Evolutionary conservation across 257 asterid species (phyloP).

Genomic region (Oldenlandia corymbosa): DNA sequence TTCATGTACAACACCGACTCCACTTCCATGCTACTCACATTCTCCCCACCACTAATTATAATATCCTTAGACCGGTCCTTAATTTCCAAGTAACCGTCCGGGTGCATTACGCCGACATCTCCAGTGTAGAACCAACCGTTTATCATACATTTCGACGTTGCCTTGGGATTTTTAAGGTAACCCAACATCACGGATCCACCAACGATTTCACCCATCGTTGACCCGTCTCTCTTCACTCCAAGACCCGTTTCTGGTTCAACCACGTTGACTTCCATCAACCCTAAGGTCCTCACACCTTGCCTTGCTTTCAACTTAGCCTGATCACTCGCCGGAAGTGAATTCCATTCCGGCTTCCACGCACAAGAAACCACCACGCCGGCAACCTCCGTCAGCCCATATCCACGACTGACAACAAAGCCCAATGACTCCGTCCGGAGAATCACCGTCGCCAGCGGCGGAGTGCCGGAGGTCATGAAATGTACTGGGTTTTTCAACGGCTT

Average conservation of each 20-base stretch:
- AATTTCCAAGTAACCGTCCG: conserved; percentile 29
- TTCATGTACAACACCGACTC: conserved; percentile 24
- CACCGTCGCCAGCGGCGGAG: conserved; percentile 75
- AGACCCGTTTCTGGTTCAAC: conserved; percentile 38
- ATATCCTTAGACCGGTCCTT: conserved; percentile 28
- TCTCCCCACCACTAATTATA: conserved; percentile 29
- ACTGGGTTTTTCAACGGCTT: conserved; percentile 32
- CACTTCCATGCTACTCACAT: conserved; percentile 29
- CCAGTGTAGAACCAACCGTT: conserved; percentile 29
- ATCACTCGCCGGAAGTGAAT: conserved; percentile 49
- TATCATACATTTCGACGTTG: conserved; percentile 19
- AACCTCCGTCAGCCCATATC: conserved; percentile 77
- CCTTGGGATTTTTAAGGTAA: conserved; percentile 25
- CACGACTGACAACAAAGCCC: conserved; percentile 62
- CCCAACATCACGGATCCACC: conserved; percentile 21
- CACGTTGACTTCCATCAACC: conserved; percentile 49
- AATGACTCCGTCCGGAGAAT: conserved; percentile 47
- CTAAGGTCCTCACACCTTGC: conserved; percentile 60
- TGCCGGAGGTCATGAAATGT: conserved; percentile 55
- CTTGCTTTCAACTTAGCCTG: conserved; percentile 58
- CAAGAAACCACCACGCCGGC: conserved; percentile 57
- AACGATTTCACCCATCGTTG: conserved; percentile 21
- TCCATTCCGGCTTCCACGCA: conserved; percentile 65
- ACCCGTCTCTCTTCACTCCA: conserved; percentile 28
- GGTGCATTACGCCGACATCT: conserved; percentile 28